Evolutionary conservation across 768 basidiomycete species (phyloP).

Genomic region (Hygrocybe punicea): DNA sequence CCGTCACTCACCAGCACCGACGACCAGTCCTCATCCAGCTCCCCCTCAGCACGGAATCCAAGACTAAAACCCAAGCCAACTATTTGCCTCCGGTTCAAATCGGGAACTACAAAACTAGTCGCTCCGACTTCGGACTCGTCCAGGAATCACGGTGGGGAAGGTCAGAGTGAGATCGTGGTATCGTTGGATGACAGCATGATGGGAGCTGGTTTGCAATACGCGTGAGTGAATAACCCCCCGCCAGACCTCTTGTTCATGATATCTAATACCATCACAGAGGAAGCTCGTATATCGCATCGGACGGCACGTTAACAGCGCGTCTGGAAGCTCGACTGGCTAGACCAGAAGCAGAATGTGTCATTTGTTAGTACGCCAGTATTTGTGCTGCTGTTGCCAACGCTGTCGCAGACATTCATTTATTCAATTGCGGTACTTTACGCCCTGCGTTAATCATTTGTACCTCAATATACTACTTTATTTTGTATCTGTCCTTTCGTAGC

Average conservation of each 20-base stretch:
- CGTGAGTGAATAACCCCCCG: constrained; percentile 41
- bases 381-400: not conserved
- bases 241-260: constrained; percentile 1
- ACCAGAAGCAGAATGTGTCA: constrained; percentile 42
- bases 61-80: constrained; percentile 29
- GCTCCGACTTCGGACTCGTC: constrained; percentile 10
- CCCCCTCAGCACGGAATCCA: constrained; percentile 3
- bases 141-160: constrained; percentile 9
- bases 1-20: constrained; percentile 7
- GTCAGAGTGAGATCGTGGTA: constrained; percentile 33
- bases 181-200: constrained; percentile 39
- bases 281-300: constrained; percentile 45
- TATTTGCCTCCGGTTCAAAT: constrained; percentile 40
- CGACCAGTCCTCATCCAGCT: not conserved
- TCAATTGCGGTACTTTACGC: not conserved
- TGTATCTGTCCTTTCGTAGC: not conserved
- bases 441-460: not conserved
- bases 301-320: constrained; percentile 44
- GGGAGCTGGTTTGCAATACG: constrained; percentile 49
- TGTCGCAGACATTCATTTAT: not conserved
- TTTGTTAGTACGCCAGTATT: constrained; percentile 32
- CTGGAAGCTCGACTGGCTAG: constrained; percentile 45
- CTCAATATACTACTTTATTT: not conserved
- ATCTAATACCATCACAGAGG: constrained; percentile 27
- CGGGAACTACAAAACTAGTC: constrained; percentile 32